These are phyloP conservation scores for Neonectria sp. DNA, from an alignment of 2,329 filamentous ascomycete genomes.

Conservation along the genomic window DNA sequence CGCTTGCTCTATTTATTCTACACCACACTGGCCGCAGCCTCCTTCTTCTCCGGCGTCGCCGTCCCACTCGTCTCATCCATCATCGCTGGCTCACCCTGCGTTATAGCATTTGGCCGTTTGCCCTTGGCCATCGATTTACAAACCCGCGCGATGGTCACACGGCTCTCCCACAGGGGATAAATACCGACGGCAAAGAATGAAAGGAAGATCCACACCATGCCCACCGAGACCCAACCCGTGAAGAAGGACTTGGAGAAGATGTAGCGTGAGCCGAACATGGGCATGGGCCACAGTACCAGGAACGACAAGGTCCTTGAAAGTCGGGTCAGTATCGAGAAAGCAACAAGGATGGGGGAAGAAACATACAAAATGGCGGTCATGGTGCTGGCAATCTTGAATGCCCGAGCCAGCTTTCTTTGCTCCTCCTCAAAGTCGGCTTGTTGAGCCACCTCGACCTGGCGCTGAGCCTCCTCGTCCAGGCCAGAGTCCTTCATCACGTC, in stretches of 20 bases:
- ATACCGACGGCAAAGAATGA: slow-evolving; percentile 80
- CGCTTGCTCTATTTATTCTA: background rate
- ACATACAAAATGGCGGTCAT: slow-evolving; percentile 49
- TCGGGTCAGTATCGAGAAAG: slow-evolving; percentile 21
- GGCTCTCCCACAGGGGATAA: slow-evolving; percentile 85
- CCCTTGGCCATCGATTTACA: slow-evolving; percentile 29
- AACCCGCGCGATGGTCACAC: slow-evolving; percentile 64
- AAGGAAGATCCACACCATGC: slow-evolving; percentile 80
- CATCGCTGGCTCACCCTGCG: slow-evolving; percentile 23
- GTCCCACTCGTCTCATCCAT: slow-evolving; percentile 21
- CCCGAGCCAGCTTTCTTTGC: slow-evolving; percentile 65
- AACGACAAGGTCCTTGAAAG: slow-evolving; percentile 66
- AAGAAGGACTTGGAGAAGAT: slow-evolving; percentile 74
- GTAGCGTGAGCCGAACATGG: slow-evolving; percentile 87
- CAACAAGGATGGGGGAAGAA: no score
- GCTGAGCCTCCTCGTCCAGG: slow-evolving; percentile 55
- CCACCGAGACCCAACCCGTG: slow-evolving; percentile 79
- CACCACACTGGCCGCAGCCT: background rate
- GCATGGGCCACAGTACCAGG: slow-evolving; percentile 80
- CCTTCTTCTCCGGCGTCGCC: slow-evolving; percentile 30
- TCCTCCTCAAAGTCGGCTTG: slow-evolving; percentile 59
- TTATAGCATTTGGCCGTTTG: slow-evolving; percentile 31
- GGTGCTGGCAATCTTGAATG: slow-evolving; percentile 62
- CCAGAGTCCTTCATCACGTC: slow-evolving; percentile 76
- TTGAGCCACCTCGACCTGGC: slow-evolving; percentile 33